Conservation (phyloP, 1,139 yeast species). For the Blastobotrys elegans region DNA sequence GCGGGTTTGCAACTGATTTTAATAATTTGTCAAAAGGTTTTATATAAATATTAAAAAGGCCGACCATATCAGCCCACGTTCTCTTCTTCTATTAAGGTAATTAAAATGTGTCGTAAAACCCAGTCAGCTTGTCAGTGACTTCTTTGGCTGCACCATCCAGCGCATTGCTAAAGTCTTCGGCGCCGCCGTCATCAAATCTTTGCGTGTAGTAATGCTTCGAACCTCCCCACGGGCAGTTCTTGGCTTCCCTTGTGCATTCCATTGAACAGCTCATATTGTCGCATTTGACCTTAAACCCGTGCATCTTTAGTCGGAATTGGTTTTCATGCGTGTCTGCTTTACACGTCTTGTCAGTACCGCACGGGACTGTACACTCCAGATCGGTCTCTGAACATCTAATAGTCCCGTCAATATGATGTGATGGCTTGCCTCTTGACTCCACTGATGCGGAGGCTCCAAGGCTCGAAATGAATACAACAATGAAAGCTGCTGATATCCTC, state of each 20-base stretch:
- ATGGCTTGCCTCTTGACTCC: background rate
- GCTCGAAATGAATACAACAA: too few relatives aligned
- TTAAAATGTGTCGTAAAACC: background rate
- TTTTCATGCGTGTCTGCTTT: constrained; percentile 4
- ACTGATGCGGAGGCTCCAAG: too few relatives aligned
- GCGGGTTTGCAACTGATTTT: background rate
- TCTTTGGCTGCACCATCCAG: constrained; percentile 9
- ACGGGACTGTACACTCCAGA: constrained; percentile 7
- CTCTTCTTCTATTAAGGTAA: background rate
- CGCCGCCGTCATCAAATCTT: constrained; percentile 5
- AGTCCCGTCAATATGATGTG: constrained; percentile 2
- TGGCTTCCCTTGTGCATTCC: constrained; percentile 3
- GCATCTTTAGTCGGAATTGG: constrained; percentile 10
- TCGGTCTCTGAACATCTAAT: constrained; percentile 3
- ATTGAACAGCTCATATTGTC: constrained; percentile 2
- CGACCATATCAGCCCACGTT: background rate
- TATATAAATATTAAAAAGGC: background rate
- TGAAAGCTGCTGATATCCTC: too few relatives aligned
- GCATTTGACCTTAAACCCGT: constrained; percentile 4
- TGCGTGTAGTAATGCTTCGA: background rate
- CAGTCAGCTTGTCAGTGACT: constrained; percentile 6
- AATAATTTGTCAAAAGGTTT: too few relatives aligned
- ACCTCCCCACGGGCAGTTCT: constrained; percentile 2
- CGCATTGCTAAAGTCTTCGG: constrained; percentile 5
- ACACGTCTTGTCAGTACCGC: constrained; percentile 5